phyloP scores from a whole-genome alignment of 768 basidiomycete genomes.

The Mycena epipterygia region DNA sequence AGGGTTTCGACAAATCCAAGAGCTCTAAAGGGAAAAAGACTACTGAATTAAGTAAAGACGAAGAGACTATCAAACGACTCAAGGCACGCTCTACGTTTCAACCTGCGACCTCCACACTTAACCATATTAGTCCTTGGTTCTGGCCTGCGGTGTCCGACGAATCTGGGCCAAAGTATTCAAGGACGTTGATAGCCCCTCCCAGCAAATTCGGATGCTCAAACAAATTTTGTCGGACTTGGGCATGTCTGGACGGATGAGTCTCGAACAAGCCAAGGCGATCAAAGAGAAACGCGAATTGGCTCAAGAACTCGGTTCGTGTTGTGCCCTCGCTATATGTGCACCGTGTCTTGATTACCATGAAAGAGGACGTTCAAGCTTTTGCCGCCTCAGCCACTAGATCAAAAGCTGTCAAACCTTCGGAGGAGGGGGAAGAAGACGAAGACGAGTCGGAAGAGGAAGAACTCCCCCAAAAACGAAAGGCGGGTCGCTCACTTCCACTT shows the following conservation, averaged over 20 bases:
- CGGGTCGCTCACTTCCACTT: constrained; percentile 40
- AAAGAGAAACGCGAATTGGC: constrained; percentile 81
- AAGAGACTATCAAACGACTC: constrained; percentile 79
- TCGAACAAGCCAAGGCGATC: constrained; percentile 87
- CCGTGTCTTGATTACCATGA: neutral
- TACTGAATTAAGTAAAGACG: constrained; percentile 64
- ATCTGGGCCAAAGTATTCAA: constrained; percentile 83
- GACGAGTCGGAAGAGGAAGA: constrained; percentile 52
- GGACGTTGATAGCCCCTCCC: constrained; percentile 65
- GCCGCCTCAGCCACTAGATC: constrained; percentile 60
- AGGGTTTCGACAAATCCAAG: constrained; percentile 45
- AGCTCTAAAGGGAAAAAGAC: constrained; percentile 49
- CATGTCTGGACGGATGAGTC: constrained; percentile 82
- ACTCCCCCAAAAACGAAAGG: constrained; percentile 57
- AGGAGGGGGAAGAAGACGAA: constrained; percentile 40
- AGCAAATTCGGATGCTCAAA: constrained; percentile 77
- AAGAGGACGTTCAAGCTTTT: constrained; percentile 85
- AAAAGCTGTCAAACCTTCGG: constrained; percentile 43
- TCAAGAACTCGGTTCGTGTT: constrained; percentile 78
- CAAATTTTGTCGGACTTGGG: constrained; percentile 79
- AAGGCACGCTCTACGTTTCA: constrained; percentile 62
- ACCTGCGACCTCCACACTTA: neutral
- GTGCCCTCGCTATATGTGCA: neutral
- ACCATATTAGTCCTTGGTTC: constrained; percentile 68
- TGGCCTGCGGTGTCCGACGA: constrained; percentile 84